Percentiles rank a stretch among this genome's conserved stretches.
Conservation (phyloP, 2,329 filamentous ascomycete genomes). For the Cryphonectria naterciae region DNA sequence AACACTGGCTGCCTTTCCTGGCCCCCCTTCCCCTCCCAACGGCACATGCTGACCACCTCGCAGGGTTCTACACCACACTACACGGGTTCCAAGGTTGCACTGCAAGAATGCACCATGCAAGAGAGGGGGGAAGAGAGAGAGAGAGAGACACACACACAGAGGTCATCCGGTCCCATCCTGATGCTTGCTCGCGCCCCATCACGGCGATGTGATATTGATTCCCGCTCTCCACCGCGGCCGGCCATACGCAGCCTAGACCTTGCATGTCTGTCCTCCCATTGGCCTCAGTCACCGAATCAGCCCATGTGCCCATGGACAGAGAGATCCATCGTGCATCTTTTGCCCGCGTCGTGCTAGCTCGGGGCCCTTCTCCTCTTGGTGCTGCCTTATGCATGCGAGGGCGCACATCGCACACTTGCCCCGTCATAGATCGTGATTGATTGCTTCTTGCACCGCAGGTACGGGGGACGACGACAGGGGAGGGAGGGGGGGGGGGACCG, state of each 20-base stretch:
- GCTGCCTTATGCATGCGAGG: conserved; percentile 22
- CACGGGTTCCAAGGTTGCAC: not conserved
- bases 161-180: conserved; percentile 8
- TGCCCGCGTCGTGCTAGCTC: conserved; percentile 19
- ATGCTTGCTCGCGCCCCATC: not conserved
- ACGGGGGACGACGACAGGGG: conserved; percentile 14
- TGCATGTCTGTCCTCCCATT: conserved; percentile 31
- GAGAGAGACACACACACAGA: not conserved
- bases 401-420: conserved; percentile 21
- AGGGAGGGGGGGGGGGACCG: not conserved
- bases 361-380: conserved; percentile 9
- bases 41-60: not conserved
- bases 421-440: conserved; percentile 22
- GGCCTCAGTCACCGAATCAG: conserved; percentile 32
- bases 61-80: not conserved
- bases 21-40: not conserved
- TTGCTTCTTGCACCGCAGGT: conserved; percentile 18
- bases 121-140: too few species aligned
- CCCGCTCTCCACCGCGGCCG: conserved; percentile 26
- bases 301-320: conserved; percentile 27
- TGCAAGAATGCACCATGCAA: too few species aligned
- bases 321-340: conserved; percentile 11
- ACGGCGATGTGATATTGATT: conserved; percentile 34
- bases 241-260: conserved; percentile 19
- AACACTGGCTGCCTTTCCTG: conserved; percentile 35